phyloP scores from a whole-genome alignment of 1,284 basidiomycete species.

The Ustilago xerochloae region DNA sequence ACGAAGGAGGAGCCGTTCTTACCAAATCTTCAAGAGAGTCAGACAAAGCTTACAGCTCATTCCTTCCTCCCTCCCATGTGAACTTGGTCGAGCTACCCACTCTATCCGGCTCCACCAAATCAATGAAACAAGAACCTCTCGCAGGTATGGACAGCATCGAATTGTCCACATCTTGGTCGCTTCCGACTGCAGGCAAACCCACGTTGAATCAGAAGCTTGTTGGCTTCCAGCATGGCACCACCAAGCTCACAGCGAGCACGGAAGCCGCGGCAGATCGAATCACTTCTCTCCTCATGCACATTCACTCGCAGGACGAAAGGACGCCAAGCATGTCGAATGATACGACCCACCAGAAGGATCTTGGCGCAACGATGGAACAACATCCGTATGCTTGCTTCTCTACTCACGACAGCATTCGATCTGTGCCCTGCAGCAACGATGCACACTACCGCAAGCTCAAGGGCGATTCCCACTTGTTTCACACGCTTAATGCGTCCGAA shows the following conservation, averaged over 20 bases:
- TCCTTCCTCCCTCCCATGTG: too few relatives aligned
- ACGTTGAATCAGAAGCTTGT: slow-evolving; percentile 1
- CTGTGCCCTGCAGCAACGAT: not conserved
- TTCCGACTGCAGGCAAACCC: slow-evolving; percentile 1
- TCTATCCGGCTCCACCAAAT: too few relatives aligned
- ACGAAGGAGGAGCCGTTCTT: too few relatives aligned
- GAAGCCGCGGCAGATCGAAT: slow-evolving; percentile 15
- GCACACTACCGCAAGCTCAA: not conserved
- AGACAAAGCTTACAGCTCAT: too few relatives aligned
- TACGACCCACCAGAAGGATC: not conserved
- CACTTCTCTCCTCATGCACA: not conserved
- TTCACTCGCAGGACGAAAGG: not conserved
- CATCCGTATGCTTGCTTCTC: slow-evolving; percentile 8
- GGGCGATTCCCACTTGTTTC: not conserved
- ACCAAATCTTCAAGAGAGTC: too few relatives aligned
- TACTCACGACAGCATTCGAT: not conserved
- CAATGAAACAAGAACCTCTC: too few relatives aligned
- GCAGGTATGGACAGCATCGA: slow-evolving; percentile 4
- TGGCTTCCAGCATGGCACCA: not conserved
- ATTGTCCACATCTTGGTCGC: slow-evolving; percentile 2
- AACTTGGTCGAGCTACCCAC: too few relatives aligned
- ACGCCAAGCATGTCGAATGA: not conserved
- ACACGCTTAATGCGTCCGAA: not conserved
- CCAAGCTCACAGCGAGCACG: slow-evolving; percentile 3
- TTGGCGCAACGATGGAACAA: not conserved